Conservation (phyloP, 192 early-diverging fungal species). For the Coemansia sp. region DNA sequence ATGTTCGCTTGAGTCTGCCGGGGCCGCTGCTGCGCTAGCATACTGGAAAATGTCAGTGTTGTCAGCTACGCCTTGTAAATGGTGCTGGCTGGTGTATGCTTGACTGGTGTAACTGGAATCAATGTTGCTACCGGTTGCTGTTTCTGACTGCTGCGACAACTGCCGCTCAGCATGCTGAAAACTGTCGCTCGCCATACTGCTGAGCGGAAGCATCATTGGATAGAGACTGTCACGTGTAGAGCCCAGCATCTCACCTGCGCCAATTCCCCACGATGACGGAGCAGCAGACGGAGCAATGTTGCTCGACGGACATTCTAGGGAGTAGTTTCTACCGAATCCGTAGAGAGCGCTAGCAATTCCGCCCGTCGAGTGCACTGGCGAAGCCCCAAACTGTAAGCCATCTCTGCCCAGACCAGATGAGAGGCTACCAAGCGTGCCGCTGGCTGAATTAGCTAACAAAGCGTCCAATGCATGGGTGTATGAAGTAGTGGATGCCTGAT, state of each 20-base stretch:
- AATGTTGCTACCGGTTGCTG: neutral
- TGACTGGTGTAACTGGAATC: neutral
- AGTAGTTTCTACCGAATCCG: conserved; percentile 27
- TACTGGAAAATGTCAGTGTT: neutral
- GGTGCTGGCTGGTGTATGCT: neutral
- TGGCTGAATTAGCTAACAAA: conserved; percentile 6
- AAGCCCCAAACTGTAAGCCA: conserved; percentile 9
- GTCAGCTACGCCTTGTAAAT: neutral
- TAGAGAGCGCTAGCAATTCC: neutral
- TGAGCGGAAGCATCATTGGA: conserved; percentile 38
- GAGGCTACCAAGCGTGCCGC: neutral
- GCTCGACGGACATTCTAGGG: conserved; percentile 24
- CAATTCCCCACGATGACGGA: conserved; percentile 19
- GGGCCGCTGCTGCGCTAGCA: neutral
- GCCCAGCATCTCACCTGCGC: conserved; percentile 9
- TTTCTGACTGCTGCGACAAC: neutral
- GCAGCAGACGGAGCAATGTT: conserved; percentile 3
- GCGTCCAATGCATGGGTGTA: conserved; percentile 16
- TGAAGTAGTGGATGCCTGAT: neutral
- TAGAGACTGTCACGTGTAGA: conserved; percentile 25
- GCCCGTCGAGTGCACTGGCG: conserved; percentile 1
- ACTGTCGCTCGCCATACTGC: conserved; percentile 1
- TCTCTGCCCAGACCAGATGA: neutral
- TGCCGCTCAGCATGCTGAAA: conserved; percentile 6
- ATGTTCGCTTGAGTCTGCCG: neutral